These are phyloP conservation scores for Aristolochia fimbriata DNA, from an alignment of 164 flowering plant genomes.

Conservation along the genomic window DNA sequence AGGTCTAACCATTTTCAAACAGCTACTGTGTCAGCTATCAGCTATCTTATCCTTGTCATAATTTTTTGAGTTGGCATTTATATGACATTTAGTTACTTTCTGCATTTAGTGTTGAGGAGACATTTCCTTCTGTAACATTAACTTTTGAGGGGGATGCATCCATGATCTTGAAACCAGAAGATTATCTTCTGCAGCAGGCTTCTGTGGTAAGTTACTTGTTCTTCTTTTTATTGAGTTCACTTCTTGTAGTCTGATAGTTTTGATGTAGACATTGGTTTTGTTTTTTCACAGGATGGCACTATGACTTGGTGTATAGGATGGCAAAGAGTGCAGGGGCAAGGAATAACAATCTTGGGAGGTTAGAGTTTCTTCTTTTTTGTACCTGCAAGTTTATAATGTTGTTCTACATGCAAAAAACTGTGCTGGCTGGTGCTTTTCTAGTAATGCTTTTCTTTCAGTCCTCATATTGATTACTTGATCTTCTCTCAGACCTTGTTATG, in stretches of 20 bases:
- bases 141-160: conserved; percentile 82
- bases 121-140: conserved; percentile 67
- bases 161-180: conserved; percentile 61
- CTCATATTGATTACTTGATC: not conserved
- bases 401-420: too few relatives aligned
- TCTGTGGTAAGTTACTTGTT: conserved; percentile 42
- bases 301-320: conserved; percentile 91
- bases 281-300: conserved; percentile 45
- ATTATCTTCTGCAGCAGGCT: conserved; percentile 49
- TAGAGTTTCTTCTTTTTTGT: not conserved
- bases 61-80: not conserved
- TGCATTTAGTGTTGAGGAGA: conserved; percentile 37
- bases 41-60: not conserved
- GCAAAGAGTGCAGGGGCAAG: conserved; percentile 58
- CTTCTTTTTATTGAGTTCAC: not conserved
- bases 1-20: conserved; percentile 28
- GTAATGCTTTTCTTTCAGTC: not conserved
- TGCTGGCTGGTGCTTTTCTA: not conserved
- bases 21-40: not conserved
- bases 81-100: conserved; percentile 5
- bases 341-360: conserved; percentile 92
- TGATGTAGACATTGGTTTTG: not conserved
- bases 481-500: conserved; percentile 72
- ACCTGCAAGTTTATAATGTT: too few relatives aligned
- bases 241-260: too few relatives aligned